These are phyloP conservation scores for Sarcomyxa edulis DNA, from an alignment of 768 basidiomycete species.

Conservation along the genomic window DNA sequence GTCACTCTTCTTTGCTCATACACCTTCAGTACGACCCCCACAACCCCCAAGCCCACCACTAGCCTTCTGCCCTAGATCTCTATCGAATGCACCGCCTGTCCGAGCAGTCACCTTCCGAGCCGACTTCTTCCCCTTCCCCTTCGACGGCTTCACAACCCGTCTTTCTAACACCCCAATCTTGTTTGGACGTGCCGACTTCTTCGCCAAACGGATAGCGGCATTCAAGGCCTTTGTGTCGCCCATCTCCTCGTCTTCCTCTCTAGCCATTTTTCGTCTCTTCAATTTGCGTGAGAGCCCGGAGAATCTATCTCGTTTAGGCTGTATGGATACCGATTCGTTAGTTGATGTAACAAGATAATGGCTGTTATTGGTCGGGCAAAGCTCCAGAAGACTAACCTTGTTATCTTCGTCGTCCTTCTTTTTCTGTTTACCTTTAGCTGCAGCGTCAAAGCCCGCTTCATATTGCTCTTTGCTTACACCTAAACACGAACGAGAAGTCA, in stretches of 20 bases:
- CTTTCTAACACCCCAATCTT: conserved; percentile 65
- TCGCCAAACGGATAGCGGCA: conserved; percentile 82
- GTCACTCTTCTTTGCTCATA: conserved; percentile 61
- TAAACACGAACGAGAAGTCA: conserved; percentile 22
- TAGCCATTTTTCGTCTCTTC: conserved; percentile 84
- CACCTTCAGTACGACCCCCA: conserved; percentile 44
- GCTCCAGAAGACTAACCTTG: conserved; percentile 32
- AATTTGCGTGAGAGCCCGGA: conserved; percentile 82
- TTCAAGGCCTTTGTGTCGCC: conserved; percentile 50
- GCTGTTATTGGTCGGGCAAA: too few relatives aligned
- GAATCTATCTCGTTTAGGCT: conserved; percentile 76
- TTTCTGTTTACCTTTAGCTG: conserved; percentile 34
- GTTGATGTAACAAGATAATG: conserved; percentile 4
- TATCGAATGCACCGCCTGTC: conserved; percentile 45
- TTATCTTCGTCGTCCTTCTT: conserved; percentile 26
- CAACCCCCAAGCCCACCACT: too few relatives aligned
- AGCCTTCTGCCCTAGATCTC: conserved; percentile 47
- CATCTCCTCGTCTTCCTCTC: conserved; percentile 69
- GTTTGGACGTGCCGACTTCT: conserved; percentile 65
- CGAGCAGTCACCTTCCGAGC: conserved; percentile 26
- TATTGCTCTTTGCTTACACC: conserved; percentile 76
- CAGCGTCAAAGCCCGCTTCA: conserved; percentile 43
- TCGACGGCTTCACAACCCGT: conserved; percentile 19
- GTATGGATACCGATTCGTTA: conserved; percentile 5
- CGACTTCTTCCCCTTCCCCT: conserved; percentile 23